These are phyloP conservation scores for Glomus cerebriforme DNA, from an alignment of 192 early-diverging fungal species.

Conservation along the genomic window DNA sequence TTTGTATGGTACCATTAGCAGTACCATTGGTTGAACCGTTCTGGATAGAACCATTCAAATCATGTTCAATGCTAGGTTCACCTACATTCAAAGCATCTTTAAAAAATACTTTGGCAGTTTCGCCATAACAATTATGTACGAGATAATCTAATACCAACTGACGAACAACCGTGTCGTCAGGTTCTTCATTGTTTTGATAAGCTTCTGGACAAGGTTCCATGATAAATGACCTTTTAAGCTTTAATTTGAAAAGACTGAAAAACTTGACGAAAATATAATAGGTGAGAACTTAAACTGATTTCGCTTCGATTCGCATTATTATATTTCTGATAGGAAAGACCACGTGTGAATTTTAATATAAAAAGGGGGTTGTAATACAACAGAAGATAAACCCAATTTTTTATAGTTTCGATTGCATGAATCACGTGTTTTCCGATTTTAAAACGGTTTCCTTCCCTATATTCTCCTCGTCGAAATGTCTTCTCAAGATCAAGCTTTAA, in stretches of 20 bases:
- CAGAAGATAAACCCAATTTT: too few species aligned
- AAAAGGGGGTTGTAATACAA: too few species aligned
- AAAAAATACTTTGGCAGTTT: constrained; percentile 63
- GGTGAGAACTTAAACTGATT: too few species aligned
- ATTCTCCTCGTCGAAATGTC: background rate
- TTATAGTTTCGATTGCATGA: background rate
- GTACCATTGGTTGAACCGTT: constrained; percentile 7
- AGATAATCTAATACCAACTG: constrained; percentile 66
- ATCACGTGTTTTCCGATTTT: background rate
- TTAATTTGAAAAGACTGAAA: background rate
- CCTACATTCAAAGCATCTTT: constrained; percentile 44
- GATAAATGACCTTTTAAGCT: background rate
- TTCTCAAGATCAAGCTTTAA: background rate
- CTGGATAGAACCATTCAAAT: constrained; percentile 28
- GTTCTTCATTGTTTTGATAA: constrained; percentile 2
- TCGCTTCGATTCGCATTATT: too few species aligned
- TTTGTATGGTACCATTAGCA: constrained; percentile 14
- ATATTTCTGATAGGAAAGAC: too few species aligned
- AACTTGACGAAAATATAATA: background rate
- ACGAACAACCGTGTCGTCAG: constrained; percentile 45
- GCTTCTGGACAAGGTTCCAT: constrained; percentile 21
- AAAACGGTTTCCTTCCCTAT: background rate
- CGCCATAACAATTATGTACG: constrained; percentile 67
- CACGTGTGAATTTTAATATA: too few species aligned
- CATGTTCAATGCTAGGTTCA: constrained; percentile 32